Conservation (phyloP, 2,329 filamentous ascomycete species). For the Fusarium sp. region DNA sequence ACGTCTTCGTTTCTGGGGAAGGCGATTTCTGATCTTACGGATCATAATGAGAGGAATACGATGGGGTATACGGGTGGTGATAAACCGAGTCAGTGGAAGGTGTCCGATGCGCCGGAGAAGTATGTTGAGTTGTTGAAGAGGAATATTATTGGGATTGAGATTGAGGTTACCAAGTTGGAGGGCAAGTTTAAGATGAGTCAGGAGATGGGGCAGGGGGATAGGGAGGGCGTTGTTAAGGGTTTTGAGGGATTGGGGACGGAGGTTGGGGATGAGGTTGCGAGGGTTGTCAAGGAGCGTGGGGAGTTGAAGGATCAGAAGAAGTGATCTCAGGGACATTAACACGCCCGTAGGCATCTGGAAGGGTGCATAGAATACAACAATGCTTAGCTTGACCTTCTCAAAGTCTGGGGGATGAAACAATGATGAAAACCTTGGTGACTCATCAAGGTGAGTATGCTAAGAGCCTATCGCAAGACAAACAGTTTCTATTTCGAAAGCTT, state of each 20-base stretch:
- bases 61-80: constrained; percentile 64
- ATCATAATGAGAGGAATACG: constrained; percentile 61
- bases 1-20: constrained; percentile 58
- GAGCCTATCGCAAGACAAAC: not conserved
- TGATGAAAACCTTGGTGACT: not conserved
- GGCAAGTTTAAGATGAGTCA: constrained; percentile 77
- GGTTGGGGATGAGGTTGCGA: constrained; percentile 44
- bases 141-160: constrained; percentile 70
- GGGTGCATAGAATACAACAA: not conserved
- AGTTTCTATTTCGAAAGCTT: not conserved
- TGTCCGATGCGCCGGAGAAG: constrained; percentile 64
- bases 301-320: constrained; percentile 16
- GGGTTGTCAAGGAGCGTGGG: constrained; percentile 43
- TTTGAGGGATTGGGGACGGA: constrained; percentile 56
- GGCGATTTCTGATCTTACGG: constrained; percentile 65
- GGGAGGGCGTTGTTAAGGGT: constrained; percentile 66
- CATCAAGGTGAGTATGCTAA: not conserved
- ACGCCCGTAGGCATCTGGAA: not conserved
- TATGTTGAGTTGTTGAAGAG: constrained; percentile 69
- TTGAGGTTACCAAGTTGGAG: constrained; percentile 63
- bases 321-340: not conserved
- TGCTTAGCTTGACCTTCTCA: not conserved
- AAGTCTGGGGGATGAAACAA: not conserved
- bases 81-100: constrained; percentile 60
- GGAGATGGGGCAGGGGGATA: constrained; percentile 64